phyloP scores from a whole-genome alignment of 441 rosid genomes.

The Raphanus hybrid region DNA sequence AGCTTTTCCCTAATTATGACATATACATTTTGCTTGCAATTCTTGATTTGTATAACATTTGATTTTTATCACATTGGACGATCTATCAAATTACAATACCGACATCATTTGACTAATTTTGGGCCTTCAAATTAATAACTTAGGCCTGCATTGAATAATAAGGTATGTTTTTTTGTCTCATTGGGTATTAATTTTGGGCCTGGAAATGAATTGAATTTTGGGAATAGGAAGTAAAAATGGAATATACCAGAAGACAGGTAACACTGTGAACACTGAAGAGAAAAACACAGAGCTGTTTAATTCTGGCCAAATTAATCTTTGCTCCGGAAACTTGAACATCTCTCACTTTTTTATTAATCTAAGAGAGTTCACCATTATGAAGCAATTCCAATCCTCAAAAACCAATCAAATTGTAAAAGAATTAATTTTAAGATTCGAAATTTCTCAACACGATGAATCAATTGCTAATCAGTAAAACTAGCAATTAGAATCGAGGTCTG shows the following conservation, averaged over 20 bases:
- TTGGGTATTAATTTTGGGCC: background rate
- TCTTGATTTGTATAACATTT: background rate
- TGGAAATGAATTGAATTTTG: too few relatives aligned
- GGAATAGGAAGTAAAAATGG: background rate
- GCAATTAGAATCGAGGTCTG: background rate
- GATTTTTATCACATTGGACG: background rate
- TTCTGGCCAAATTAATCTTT: constrained; percentile 59
- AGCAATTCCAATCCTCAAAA: constrained; percentile 35
- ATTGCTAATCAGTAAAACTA: background rate
- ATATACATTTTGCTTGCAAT: background rate
- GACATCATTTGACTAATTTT: background rate
- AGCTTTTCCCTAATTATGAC: background rate
- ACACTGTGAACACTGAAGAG: constrained; percentile 43
- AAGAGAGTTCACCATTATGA: constrained; percentile 77
- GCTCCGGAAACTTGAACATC: constrained; percentile 90
- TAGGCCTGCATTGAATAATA: background rate
- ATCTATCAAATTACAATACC: too few relatives aligned
- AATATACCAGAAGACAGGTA: constrained; percentile 90
- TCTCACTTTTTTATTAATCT: constrained; percentile 30
- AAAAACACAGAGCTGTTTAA: constrained; percentile 62
- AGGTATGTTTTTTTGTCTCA: background rate
- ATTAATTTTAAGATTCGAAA: background rate
- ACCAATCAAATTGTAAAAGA: background rate
- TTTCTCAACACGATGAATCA: constrained; percentile 31
- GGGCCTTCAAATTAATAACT: background rate